Base-by-base conservation (phyloP, 2,329 filamentous ascomycete genomes). In the Cladosporium sphaerospermum region DNA sequence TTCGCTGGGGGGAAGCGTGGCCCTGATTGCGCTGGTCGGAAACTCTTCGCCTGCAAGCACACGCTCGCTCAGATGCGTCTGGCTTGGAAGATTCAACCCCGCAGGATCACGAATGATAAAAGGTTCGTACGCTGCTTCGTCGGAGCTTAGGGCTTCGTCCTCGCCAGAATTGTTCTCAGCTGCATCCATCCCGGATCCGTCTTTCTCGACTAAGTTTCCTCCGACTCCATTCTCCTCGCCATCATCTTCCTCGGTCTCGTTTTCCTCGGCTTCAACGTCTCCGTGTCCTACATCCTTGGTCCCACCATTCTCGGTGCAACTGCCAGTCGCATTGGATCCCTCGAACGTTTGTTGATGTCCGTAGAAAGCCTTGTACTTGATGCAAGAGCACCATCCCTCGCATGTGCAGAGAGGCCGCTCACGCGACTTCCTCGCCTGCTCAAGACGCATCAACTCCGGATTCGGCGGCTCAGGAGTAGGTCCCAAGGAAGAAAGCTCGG, bases 61-160 rank as follows among this genome's bases (percentile, higher is more conserved):
- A 23, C 28, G 36, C 51, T 53, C 51, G 23, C 10, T 19, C 16
- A 53, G 11, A 37, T 53, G 44, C 18, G 51, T 53, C 13, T 53
- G 43, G 31, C 51, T 53, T 16, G 51, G 51, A 13, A 46, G 32
- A 14, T 45, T 45, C 13, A 14, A 45, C 3, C 23, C 43, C 28
- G n/a, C 16, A 28, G 23, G 23, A 7, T 28, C 23, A 28, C 23
- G 23, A 28, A 28, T 28, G 2, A 28, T 5, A 28, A 28, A 28
- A 7, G 23, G 23, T 28, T 28, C 5, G 23, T 7, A 28, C 23
- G 23, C 23, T 28, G 23, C 4, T 28, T 5, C 23, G 7, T 28
- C 23, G n/a, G n/a, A n/a, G 36, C n/a, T 39, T 39, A 11, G n/a
- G 34, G 34, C n/a, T 11, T 36, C n/a, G 34, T n/a, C 10, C 10